These are phyloP conservation scores for Diaporthe velutina DNA, from an alignment of 2,329 filamentous ascomycete genomes.

Conservation along the genomic window DNA sequence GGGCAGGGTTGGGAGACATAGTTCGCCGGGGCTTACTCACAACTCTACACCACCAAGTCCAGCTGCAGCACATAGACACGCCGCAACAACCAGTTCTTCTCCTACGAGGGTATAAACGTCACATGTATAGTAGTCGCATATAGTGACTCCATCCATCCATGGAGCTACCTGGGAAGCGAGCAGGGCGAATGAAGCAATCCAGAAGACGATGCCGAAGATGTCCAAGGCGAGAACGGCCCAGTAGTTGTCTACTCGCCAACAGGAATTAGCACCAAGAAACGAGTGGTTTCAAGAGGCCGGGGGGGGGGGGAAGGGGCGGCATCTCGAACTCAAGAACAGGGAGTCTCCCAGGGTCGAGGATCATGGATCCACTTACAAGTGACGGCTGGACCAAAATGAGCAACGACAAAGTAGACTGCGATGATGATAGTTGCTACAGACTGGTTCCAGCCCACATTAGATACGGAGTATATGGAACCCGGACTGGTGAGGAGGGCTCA, in stretches of 20 bases:
- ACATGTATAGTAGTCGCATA: constrained; percentile 44
- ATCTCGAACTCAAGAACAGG: too few species aligned
- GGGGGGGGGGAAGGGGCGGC: too few species aligned
- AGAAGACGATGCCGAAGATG: constrained; percentile 65
- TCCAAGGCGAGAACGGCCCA: constrained; percentile 66
- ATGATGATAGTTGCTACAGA: constrained; percentile 58
- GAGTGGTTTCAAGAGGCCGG: not conserved
- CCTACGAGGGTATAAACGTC: constrained; percentile 44
- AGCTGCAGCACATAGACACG: constrained; percentile 51
- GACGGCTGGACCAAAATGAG: constrained; percentile 49
- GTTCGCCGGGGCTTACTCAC: constrained; percentile 49
- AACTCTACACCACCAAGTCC: constrained; percentile 58
- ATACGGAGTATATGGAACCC: constrained; percentile 38
- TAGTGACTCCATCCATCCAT: constrained; percentile 39
- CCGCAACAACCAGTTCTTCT: constrained; percentile 39
- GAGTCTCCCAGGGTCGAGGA: constrained; percentile 48
- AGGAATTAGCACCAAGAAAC: constrained; percentile 35
- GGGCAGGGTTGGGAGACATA: not conserved
- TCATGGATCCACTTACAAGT: not conserved
- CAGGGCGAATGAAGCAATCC: constrained; percentile 60
- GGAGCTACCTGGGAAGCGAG: constrained; percentile 53
- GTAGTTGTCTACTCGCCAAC: constrained; percentile 59
- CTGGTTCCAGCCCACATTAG: constrained; percentile 43
- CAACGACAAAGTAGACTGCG: constrained; percentile 60
- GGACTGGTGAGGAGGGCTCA: constrained; percentile 45